Conservation (phyloP, 768 basidiomycete species). For the Chlorophyllum brunneum region DNA sequence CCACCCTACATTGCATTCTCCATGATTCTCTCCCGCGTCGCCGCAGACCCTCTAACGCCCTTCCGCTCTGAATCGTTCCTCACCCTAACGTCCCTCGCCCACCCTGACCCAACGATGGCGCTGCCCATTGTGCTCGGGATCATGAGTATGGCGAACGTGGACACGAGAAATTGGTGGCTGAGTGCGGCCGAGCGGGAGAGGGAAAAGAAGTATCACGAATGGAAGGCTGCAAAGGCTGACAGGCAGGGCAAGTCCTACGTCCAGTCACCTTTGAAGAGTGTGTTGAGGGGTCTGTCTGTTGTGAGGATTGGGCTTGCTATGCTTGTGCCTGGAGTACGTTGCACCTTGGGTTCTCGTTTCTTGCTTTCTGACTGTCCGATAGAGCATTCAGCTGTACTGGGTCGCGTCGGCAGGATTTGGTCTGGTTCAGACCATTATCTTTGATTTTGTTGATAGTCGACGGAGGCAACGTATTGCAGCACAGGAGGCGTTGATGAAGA, state of each 20-base stretch:
- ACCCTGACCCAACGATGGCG: constrained; percentile 66
- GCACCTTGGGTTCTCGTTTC: constrained; percentile 4
- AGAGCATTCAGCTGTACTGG: constrained; percentile 78
- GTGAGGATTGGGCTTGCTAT: constrained; percentile 64
- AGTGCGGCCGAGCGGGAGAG: constrained; percentile 53
- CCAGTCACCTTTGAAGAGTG: constrained; percentile 48
- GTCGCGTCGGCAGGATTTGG: constrained; percentile 73
- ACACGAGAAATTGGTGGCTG: constrained; percentile 72
- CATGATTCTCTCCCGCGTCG: constrained; percentile 45
- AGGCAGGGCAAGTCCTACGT: constrained; percentile 40
- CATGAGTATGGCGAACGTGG: constrained; percentile 75
- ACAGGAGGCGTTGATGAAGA: constrained; percentile 3
- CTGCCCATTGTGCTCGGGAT: constrained; percentile 71
- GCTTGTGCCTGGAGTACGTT: constrained; percentile 67
- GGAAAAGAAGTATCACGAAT: constrained; percentile 27
- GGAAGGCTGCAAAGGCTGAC: constrained; percentile 26
- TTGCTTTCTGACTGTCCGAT: constrained; percentile 11
- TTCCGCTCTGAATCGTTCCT: constrained; percentile 78
- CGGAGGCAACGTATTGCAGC: constrained; percentile 25
- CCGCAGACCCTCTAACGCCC: constrained; percentile 57
- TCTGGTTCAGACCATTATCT: constrained; percentile 67
- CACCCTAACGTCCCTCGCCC: constrained; percentile 64
- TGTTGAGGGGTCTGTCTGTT: constrained; percentile 55
- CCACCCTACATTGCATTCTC: constrained; percentile 72
- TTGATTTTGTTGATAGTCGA: constrained; percentile 60